Base-by-base conservation (phyloP, 345 rosid species). In the Excoecaria cochinchinensis region DNA sequence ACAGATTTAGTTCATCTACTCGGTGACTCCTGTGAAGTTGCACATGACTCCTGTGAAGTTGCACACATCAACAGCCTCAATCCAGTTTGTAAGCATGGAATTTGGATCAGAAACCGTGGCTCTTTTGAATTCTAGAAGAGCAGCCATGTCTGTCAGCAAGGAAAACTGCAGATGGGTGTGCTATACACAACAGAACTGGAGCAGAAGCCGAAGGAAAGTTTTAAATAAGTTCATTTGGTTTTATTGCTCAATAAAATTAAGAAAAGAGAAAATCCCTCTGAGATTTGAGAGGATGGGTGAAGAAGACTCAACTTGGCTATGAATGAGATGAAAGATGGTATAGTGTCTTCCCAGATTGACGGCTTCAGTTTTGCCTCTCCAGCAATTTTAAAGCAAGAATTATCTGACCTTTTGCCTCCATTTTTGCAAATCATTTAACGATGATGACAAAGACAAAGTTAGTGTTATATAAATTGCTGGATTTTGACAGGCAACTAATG, bases 61-160 rank as follows among this genome's bases (percentile, higher is more conserved):
- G 31, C 31, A 31, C 31, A 31, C 85, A 64, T 76, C 68, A 46
- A 71, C 79, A 39, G 36, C 72, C 64, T 73, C 76, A 25, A 70
- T 67, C 92, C 92, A 89, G 72, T 77, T 75, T 8, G 81, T 62
- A 2, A 89, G 85, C 3, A 1, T 74, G 16, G 82, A 78, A 25
- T 76, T 70, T 0, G 89, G 84, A 73, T 86, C 83, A 15, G 60
- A 57, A 39, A 19, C 56, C 39, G 85, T 59, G 14, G 77, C 24
- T 67, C 56, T 77, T 78, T 75, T 84, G 80, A 89, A 84, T 70
- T 74, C 82, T 12, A 87, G 82, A 74, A 89, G 90, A 14, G 85
- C 88, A 4, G 76, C 84, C 80, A 77, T 82, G 82, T 88, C 89
- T 0, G 77, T 63, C 1, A 64, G 44, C 81, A 86, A 53, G 19